Evolutionary conservation across 176 grass and related monocot species (phyloP).

Genomic region (Rhynchospora breviuscula): DNA sequence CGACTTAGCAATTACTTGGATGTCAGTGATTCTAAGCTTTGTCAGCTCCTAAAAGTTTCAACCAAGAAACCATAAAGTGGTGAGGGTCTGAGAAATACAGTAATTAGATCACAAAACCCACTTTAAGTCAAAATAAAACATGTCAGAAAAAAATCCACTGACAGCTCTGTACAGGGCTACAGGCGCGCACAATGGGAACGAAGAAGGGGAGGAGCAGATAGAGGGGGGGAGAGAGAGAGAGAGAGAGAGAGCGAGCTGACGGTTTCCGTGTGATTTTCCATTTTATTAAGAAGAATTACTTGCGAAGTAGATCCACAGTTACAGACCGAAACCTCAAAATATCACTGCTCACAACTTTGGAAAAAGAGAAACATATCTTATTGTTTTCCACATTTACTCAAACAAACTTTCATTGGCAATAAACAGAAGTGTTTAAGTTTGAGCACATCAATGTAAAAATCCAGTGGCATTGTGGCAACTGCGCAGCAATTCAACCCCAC

Average conservation of each 20-base stretch:
- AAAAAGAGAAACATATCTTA: not conserved
- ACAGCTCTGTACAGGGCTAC: too few relatives aligned
- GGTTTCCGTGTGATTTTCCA: not conserved
- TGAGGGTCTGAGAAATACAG: too few relatives aligned
- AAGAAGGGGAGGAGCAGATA: too few relatives aligned
- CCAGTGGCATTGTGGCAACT: too few relatives aligned
- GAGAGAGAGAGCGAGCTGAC: slow-evolving; percentile 47
- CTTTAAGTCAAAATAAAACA: too few relatives aligned
- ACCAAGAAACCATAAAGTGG: too few relatives aligned
- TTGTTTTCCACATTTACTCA: not conserved
- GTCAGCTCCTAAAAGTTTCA: slow-evolving; percentile 68
- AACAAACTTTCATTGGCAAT: not conserved
- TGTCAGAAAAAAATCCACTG: too few relatives aligned
- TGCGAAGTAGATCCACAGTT: not conserved
- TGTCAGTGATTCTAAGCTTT: slow-evolving; percentile 88
- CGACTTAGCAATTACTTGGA: slow-evolving; percentile 71
- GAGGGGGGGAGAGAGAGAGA: not conserved
- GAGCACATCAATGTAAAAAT: too few relatives aligned
- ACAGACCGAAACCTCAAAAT: not conserved
- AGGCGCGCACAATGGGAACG: slow-evolving; percentile 9
- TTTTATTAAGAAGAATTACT: not conserved
- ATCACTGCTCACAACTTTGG: not conserved
- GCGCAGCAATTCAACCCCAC: too few relatives aligned
- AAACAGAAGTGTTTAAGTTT: not conserved
- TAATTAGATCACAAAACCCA: too few relatives aligned